Percentiles rank a stretch among this genome's conserved stretches.
phyloP scores from a whole-genome alignment of 805 yeast genomes.

The Yamadazyma akitaensis region DNA sequence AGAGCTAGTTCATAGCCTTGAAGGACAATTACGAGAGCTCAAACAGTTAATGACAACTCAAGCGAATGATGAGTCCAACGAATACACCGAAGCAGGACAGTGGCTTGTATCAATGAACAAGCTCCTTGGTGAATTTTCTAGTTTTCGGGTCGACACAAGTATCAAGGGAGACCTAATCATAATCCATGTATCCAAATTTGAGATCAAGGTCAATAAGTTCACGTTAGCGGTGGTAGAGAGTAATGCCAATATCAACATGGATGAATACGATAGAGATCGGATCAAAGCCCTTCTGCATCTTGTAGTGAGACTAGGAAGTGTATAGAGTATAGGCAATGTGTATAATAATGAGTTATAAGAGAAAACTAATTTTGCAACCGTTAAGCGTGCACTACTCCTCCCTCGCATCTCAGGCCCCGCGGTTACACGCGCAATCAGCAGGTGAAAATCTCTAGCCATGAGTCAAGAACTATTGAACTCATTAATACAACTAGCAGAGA shows the following conservation, averaged over 20 bases:
- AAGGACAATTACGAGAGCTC: background rate
- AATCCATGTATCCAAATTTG: slow-evolving; percentile 4
- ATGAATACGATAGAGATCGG: slow-evolving; percentile 6
- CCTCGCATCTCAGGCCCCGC: background rate
- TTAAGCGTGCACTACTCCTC: background rate
- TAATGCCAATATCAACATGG: slow-evolving; percentile 7
- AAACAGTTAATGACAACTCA: background rate
- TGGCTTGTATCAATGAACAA: slow-evolving; percentile 13
- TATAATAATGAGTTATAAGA: background rate
- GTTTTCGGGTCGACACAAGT: slow-evolving; percentile 5
- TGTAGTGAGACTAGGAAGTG: background rate
- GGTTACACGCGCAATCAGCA: background rate
- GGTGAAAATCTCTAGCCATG: background rate
- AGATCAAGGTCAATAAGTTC: slow-evolving; percentile 10
- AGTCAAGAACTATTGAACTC: slow-evolving; percentile 25
- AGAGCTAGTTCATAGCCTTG: background rate
- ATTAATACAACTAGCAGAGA: slow-evolving; percentile 30
- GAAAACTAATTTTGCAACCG: background rate
- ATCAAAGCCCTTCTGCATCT: slow-evolving; percentile 1
- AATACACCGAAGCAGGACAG: slow-evolving; percentile 11
- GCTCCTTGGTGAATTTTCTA: slow-evolving; percentile 7
- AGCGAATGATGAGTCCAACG: background rate
- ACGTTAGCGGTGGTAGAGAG: slow-evolving; percentile 5
- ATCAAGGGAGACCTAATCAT: slow-evolving; percentile 8
- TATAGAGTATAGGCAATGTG: background rate